Evolutionary conservation across 345 rosid species (phyloP).

Genomic region (Boechera stricta): DNA sequence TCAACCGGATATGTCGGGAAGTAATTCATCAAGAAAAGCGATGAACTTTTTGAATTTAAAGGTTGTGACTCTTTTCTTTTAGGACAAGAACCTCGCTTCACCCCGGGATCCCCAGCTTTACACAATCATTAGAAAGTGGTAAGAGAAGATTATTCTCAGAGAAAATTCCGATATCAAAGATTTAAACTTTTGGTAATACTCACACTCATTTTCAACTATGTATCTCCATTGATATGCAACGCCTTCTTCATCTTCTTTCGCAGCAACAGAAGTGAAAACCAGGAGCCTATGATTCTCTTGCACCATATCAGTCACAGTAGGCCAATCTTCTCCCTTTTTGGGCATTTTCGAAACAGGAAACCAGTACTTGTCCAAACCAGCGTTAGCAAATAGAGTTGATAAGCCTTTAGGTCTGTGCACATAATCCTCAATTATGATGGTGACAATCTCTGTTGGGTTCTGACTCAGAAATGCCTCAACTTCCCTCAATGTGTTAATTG

Average conservation of each 20-base stretch:
- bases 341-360: constrained; percentile 96
- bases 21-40: constrained; percentile 89
- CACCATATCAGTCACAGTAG: constrained; percentile 88
- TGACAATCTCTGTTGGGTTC: constrained; percentile 82
- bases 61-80: constrained; percentile 85
- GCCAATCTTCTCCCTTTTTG: constrained; percentile 93
- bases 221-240: constrained; percentile 97
- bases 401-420: constrained; percentile 90
- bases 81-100: constrained; percentile 84
- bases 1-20: constrained; percentile 88
- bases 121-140: constrained; percentile 22
- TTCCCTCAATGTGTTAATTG: constrained; percentile 80
- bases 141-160: constrained; percentile 26
- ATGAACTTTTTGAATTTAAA: constrained; percentile 66
- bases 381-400: constrained; percentile 67
- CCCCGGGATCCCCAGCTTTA: constrained; percentile 98
- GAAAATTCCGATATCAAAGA: not conserved
- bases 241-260: constrained; percentile 97
- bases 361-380: constrained; percentile 85
- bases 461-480: constrained; percentile 84
- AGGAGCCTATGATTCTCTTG: constrained; percentile 79
- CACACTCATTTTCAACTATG: constrained; percentile 86
- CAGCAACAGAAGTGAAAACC: constrained; percentile 90
- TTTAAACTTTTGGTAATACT: constrained; percentile 31
- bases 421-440: constrained; percentile 92